phyloP scores from a whole-genome alignment of 306 rosid genomes.

The peach (Prunus persica) region DNA sequence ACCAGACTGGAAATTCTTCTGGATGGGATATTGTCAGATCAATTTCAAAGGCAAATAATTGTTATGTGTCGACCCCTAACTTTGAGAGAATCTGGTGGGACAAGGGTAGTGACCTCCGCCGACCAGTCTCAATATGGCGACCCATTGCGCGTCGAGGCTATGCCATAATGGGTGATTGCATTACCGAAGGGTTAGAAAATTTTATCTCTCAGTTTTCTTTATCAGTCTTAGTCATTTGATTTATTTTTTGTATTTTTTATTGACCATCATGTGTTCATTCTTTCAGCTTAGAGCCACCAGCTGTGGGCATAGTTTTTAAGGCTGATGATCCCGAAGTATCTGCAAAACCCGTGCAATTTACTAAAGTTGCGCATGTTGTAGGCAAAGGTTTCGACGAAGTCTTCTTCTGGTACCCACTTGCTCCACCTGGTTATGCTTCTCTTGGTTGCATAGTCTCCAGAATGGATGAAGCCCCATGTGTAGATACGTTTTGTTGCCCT shows the following conservation, averaged over 20 bases:
- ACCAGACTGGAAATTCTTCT: constrained; percentile 53
- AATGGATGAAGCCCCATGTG: constrained; percentile 69
- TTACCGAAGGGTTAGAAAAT: constrained; percentile 84
- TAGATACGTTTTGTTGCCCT: constrained; percentile 79
- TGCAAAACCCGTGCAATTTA: constrained; percentile 88
- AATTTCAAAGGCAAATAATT: constrained; percentile 67
- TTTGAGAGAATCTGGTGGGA: constrained; percentile 99
- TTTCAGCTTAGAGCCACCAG: constrained; percentile 95
- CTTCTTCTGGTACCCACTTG: constrained; percentile 93
- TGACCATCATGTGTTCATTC: constrained; percentile 23
- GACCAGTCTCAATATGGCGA: constrained; percentile 91
- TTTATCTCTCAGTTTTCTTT: constrained; percentile 15
- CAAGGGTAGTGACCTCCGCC: constrained; percentile 79
- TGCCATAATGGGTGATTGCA: constrained; percentile 85
- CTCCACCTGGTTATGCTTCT: constrained; percentile 99
- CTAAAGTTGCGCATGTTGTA: constrained; percentile 75
- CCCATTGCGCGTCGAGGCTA: constrained; percentile 76
- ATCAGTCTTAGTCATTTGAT: constrained; percentile 1
- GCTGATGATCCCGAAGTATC: constrained; percentile 78
- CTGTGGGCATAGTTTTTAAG: constrained; percentile 84
- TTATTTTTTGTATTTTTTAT: constrained; percentile 3
- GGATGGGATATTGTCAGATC: constrained; percentile 84
- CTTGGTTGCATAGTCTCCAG: constrained; percentile 86
- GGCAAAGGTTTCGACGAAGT: constrained; percentile 87
- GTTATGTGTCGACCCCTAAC: constrained; percentile 75